Percentiles rank a stretch among this genome's conserved stretches.
phyloP scores from a whole-genome alignment of 768 basidiomycete species.

The Mycena chlorophos region DNA sequence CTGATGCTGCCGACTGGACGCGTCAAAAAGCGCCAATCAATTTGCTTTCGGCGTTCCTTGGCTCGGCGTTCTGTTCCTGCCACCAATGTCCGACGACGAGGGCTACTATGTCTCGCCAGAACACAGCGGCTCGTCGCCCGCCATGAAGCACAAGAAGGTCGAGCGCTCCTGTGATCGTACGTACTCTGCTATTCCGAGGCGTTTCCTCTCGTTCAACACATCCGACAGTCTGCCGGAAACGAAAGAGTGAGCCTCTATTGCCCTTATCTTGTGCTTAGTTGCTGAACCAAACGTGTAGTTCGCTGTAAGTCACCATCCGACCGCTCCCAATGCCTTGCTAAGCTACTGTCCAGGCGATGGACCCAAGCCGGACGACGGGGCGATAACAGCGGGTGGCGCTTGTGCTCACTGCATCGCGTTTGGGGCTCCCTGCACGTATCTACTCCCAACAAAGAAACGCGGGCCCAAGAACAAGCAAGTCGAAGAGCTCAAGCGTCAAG shows the following conservation, averaged over 20 bases:
- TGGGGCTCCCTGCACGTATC: constrained; percentile 10
- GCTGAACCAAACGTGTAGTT: not conserved
- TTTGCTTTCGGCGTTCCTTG: not conserved
- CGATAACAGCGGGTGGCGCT: not conserved
- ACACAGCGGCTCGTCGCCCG: not conserved
- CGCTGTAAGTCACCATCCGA: constrained; percentile 9
- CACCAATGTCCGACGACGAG: constrained; percentile 9
- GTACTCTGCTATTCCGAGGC: not conserved
- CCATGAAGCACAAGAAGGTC: not conserved
- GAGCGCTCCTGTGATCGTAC: not conserved
- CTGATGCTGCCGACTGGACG: not conserved
- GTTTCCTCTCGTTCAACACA: not conserved
- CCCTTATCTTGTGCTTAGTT: not conserved
- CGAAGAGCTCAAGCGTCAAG: constrained; percentile 51
- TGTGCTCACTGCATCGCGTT: constrained; percentile 15
- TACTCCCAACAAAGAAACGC: constrained; percentile 4
- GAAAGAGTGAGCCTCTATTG: not conserved
- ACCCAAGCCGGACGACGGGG: not conserved
- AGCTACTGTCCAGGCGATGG: constrained; percentile 7
- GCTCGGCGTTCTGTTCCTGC: not conserved
- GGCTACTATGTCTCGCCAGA: not conserved
- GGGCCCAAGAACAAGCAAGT: constrained; percentile 29
- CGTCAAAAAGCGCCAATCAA: not conserved
- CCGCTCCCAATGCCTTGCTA: not conserved
- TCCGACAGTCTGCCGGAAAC: not conserved